Evolutionary conservation across 2,329 filamentous ascomycete genomes (phyloP).

Genomic region (Amylocarpus encephaloides): DNA sequence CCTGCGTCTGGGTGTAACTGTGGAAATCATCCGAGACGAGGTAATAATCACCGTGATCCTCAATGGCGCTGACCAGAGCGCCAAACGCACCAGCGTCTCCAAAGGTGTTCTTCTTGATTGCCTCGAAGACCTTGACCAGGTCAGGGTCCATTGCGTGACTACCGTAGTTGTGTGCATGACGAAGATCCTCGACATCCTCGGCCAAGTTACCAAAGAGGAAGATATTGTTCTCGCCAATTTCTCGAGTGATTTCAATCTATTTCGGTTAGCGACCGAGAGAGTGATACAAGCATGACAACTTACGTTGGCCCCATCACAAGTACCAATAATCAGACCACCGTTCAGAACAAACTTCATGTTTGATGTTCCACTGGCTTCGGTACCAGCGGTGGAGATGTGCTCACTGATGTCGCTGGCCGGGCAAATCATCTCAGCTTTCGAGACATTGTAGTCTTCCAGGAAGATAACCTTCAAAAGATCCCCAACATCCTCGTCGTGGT

Average conservation of each 20-base stretch:
- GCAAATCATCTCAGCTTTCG: conserved; percentile 95
- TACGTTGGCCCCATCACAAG: conserved; percentile 95
- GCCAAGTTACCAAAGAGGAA: conserved; percentile 96
- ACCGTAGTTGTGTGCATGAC: conserved; percentile 82
- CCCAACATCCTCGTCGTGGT: conserved; percentile 85
- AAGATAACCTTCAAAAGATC: conserved; percentile 96
- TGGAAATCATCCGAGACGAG: conserved; percentile 96
- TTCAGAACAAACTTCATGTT: conserved; percentile 99
- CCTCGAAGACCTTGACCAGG: conserved; percentile 74
- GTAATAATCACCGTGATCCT: conserved; percentile 95
- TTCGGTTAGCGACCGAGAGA: conserved; percentile 3
- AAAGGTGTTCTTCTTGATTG: conserved; percentile 74
- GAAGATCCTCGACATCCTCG: conserved; percentile 94
- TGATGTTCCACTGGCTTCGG: conserved; percentile 81
- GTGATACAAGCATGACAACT: conserved; percentile 33
- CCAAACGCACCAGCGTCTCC: conserved; percentile 72
- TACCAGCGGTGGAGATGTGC: conserved; percentile 96
- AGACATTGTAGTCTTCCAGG: conserved; percentile 97
- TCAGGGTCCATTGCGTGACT: conserved; percentile 69
- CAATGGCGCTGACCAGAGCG: conserved; percentile 77
- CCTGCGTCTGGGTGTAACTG: conserved; percentile 87
- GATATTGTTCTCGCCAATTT: conserved; percentile 94
- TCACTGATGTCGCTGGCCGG: conserved; percentile 95
- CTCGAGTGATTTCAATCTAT: conserved; percentile 95
- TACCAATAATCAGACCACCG: conserved; percentile 94